Evolutionary conservation across 2,329 filamentous ascomycete species (phyloP), one percentile per base, ranked within the genome.

Genomic region (Thielaviopsis musarum): DNA sequence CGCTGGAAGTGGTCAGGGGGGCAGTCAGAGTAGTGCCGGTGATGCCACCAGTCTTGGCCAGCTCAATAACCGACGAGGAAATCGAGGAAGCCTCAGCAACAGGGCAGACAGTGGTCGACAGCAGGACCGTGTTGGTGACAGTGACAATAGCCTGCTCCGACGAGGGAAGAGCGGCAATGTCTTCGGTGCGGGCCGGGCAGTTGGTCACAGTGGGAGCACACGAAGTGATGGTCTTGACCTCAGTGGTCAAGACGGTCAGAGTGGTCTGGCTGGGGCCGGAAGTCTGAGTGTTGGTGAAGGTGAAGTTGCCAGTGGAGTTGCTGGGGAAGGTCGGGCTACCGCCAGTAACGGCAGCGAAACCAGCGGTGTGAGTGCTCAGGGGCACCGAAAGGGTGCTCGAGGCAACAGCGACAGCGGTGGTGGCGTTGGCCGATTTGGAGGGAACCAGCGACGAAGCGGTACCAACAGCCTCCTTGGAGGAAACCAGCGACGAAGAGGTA

Each of bases 131-230:
- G 65, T 73, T 66, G 60, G 73, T 75, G 61, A 71, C 67, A 54
- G 70, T 64, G 58, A 66, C 62, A 60, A 67, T 67, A 57, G 65
- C 62, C 65, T 67, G 69, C 62, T 72, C 68, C 17, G 66, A 65
- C 63, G 69, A 69, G 60, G 72, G 70, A 51, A 74, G 65, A 62
- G 66, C 65, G 57, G 67, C 68, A 57, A 70, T 65, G 58, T 64
- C 69, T 19, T 69, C 66, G 57, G 60, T 55, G 30, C 62, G 62
- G 62, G 69, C 61, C 60, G 12, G 64, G 60, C 53, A 59, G 56
- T 49, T 63, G 62, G 53, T 57, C 59, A 55, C 74, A 60, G 75
- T 77, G 60, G 79, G 71, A 63, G 73, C 76, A 68, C 79, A 82
- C 61, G 76, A 80, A 65, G 75, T 81, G 70, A 82, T 73, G 69